Base-by-base conservation (phyloP, 768 basidiomycete genomes). In the Kwoniella sp. region DNA sequence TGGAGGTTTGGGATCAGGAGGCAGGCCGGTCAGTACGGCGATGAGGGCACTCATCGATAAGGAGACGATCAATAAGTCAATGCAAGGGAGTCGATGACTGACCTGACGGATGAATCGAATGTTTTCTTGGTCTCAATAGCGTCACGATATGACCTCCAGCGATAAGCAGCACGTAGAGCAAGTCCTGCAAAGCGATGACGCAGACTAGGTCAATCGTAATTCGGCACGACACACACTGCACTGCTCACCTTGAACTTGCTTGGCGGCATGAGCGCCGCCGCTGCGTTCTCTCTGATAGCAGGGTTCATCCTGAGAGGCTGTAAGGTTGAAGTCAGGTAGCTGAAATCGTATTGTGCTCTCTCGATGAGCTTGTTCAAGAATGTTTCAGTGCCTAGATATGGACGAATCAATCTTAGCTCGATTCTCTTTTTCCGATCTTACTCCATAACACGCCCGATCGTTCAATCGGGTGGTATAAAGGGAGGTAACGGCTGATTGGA, bases 71-170 rank as follows among this genome's bases (percentile, higher is more conserved):
- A n/a, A n/a, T n/a, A n/a, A n/a, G n/a, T n/a, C n/a, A n/a, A n/a
- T n/a, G n/a, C n/a, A n/a, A n/a, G n/a, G n/a, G n/a, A n/a, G n/a
- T n/a, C n/a, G n/a, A n/a, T n/a, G n/a, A 69, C 83, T 58, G 70
- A 90, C 92, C 92, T 50, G 91, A 87, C 22, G 93, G 93, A 78
- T 99, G 93, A 72, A 99, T 93, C 0, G 92, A 93, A 75, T 97
- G 95, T 75, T 91, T 94, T 77, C 85, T 88, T 0, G 95, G 95
- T 65, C 95, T 84, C 9, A 94, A 88, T 8, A 99, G 84, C 1
- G 93, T 93, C 26, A 97, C 85, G 0, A 95, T 88, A 28, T 86
- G 87, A 26, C 87, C 88, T 54, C 85, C 85, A 0, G 89, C 89
- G 26, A 95, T 82, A n/a, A 99, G 84, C 23, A 98, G 85, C 23